Base-by-base conservation (phyloP, 495 filamentous ascomycete species). In the Aspergillus saccharolyticus region DNA sequence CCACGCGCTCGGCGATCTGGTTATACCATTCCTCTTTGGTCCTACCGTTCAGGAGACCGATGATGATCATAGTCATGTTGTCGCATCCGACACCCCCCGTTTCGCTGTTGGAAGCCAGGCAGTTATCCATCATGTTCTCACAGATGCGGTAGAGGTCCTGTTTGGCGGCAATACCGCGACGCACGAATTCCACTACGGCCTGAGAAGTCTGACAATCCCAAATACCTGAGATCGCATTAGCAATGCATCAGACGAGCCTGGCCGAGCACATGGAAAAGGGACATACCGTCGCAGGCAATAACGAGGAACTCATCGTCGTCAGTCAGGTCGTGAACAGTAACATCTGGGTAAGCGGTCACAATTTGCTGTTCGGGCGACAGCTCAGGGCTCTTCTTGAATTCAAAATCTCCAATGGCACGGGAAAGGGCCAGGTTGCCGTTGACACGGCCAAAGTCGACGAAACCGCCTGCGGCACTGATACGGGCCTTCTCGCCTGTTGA, bases 91-190 rank as follows among this genome's bases (percentile, higher is more conserved):
- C 94, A 45, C 94, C 94, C 30, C 94, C 94, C 44, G 94, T 97
- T 73, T 98, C 95, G 64, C 91, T 94, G 80, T 94, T 97, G 52
- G 91, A 91, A 25, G 94, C 89, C 54, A 97, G 82, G 70, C 94
- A 98, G 75, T 97, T 98, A 78, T 97, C 92, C 94, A 98, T 98
- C 91, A 98, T 95, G 78, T 98, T 98, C 78, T 98, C 94, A 74
- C 91, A 96, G 65, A 98, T 97, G 66, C 87, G 85, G 49, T 89
- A 83, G 18, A 98, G 82, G 28, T 92, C 86, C 75, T 98, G 94
- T 78, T 96, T 94, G 18, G 91, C 92, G 19, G 90, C 90, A 69
- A 98, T 96, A 42, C 94, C 95, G 61, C 95, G 84, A 66, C 94
- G 83, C 61, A 97, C 95, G 67, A 97, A 98, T 67, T 98, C 94